Conservation (phyloP, 441 rosid genomes). For the Jatropha podagrica region DNA sequence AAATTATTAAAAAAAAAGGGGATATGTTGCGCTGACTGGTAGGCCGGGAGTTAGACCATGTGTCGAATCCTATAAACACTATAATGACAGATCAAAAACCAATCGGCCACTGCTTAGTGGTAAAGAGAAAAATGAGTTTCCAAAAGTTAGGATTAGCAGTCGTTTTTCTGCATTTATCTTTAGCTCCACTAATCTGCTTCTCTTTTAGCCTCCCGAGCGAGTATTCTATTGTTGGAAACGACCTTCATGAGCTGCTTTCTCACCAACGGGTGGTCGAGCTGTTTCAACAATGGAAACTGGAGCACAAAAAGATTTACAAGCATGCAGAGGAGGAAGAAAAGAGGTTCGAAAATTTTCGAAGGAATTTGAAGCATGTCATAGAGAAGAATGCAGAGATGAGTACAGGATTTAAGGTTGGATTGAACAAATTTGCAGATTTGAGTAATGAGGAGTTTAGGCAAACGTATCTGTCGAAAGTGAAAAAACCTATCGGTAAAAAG, state of each 20-base stretch:
- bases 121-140: slow-evolving; percentile 33
- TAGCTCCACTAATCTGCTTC: slow-evolving; percentile 29
- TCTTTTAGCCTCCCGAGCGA: slow-evolving; percentile 36
- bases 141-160: slow-evolving; percentile 21
- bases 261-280: slow-evolving; percentile 47
- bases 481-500: slow-evolving; percentile 36
- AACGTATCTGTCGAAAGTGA: slow-evolving; percentile 48
- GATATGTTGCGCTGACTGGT: slow-evolving; percentile 39
- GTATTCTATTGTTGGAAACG: slow-evolving; percentile 42
- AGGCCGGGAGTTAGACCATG: slow-evolving; percentile 27
- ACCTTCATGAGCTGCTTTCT: slow-evolving; percentile 33
- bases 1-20: too few species aligned
- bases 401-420: too few species aligned
- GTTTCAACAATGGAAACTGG: slow-evolving; percentile 49
- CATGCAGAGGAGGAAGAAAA: slow-evolving; percentile 44
- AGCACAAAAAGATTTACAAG: slow-evolving; percentile 49
- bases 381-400: slow-evolving; percentile 25
- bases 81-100: not conserved
- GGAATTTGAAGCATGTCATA: slow-evolving; percentile 53
- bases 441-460: slow-evolving; percentile 62
- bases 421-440: slow-evolving; percentile 31
- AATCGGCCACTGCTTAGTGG: not conserved
- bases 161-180: slow-evolving; percentile 29
- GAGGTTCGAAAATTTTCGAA: slow-evolving; percentile 41
- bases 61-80: slow-evolving; percentile 12